A percentile compares a stretch with the other conserved stretches of the same genome.
Conservation (phyloP, 1,284 basidiomycete species). For the Malassezia globosa region DNA sequence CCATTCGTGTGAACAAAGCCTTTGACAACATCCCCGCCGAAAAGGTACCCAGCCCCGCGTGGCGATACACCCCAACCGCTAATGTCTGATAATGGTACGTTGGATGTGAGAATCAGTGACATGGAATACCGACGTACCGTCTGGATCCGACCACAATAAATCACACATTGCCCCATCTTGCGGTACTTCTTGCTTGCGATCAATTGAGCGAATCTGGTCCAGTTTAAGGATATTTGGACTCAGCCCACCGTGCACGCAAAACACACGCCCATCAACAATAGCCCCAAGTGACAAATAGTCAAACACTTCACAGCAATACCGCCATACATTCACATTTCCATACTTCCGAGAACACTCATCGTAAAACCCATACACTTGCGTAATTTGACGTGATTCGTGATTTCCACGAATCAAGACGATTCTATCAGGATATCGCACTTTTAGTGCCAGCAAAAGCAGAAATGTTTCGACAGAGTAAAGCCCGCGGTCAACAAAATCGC, state of each 20-base stretch:
- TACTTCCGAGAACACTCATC: constrained; percentile 97
- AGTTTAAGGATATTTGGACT: constrained; percentile 50
- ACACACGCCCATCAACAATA: constrained; percentile 85
- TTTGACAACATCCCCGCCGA: constrained; percentile 83
- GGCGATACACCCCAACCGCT: constrained; percentile 75
- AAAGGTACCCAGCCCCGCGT: constrained; percentile 85
- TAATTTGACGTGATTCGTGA: constrained; percentile 94
- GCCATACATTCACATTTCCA: constrained; percentile 86
- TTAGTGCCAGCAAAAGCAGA: constrained; percentile 80
- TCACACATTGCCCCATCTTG: constrained; percentile 99
- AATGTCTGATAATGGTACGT: constrained; percentile 32
- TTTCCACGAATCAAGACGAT: constrained; percentile 95
- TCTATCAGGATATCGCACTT: constrained; percentile 92
- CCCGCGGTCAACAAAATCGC: constrained; percentile 56
- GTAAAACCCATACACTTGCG: constrained; percentile 95
- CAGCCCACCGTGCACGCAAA: constrained; percentile 83
- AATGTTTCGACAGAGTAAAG: constrained; percentile 98
- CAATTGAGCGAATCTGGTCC: constrained; percentile 77
- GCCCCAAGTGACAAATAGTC: constrained; percentile 90
- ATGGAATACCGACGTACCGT: constrained; percentile 56
- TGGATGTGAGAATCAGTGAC: no score
- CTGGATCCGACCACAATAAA: constrained; percentile 94
- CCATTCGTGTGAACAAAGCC: constrained; percentile 79
- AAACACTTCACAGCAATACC: constrained; percentile 96
- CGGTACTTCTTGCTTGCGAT: constrained; percentile 96